Percentiles rank a stretch among this genome's conserved stretches.
phyloP scores from a whole-genome alignment of 345 rosid species.

The Geranium rotundifolium region DNA sequence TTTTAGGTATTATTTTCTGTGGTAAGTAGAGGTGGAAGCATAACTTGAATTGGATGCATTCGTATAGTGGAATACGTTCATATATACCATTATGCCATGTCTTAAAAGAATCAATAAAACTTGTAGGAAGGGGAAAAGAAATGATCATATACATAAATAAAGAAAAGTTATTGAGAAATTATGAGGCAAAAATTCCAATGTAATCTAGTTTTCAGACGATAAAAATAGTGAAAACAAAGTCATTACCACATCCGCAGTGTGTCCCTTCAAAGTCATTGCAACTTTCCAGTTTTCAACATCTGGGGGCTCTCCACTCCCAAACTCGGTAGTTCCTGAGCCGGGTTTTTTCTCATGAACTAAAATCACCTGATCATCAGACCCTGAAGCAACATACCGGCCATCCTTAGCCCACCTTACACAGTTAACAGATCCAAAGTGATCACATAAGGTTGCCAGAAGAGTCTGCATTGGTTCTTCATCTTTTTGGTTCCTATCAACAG shows the following conservation, averaged over 20 bases:
- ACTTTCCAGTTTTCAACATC: conserved; percentile 99
- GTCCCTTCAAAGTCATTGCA: conserved; percentile 90
- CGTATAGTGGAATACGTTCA: background rate
- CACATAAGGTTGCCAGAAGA: conserved; percentile 96
- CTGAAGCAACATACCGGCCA: conserved; percentile 80
- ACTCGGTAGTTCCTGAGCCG: conserved; percentile 93
- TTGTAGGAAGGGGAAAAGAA: too few species aligned
- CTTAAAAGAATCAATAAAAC: background rate
- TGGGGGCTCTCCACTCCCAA: conserved; percentile 97
- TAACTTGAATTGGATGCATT: background rate
- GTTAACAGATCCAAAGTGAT: conserved; percentile 97
- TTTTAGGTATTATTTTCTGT: background rate
- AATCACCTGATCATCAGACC: conserved; percentile 95
- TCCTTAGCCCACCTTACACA: conserved; percentile 99
- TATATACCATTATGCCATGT: background rate
- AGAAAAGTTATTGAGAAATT: background rate
- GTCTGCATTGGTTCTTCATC: conserved; percentile 48
- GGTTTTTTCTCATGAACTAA: conserved; percentile 88
- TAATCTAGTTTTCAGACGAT: background rate
- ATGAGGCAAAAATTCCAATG: background rate
- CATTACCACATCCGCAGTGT: conserved; percentile 99
- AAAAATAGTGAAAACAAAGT: conserved; percentile 1
- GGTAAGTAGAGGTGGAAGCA: background rate
- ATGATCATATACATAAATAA: too few species aligned
- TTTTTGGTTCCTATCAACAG: conserved; percentile 51